phyloP scores from a whole-genome alignment of 495 filamentous ascomycete species.

The Chaetomium cochliodes region DNA sequence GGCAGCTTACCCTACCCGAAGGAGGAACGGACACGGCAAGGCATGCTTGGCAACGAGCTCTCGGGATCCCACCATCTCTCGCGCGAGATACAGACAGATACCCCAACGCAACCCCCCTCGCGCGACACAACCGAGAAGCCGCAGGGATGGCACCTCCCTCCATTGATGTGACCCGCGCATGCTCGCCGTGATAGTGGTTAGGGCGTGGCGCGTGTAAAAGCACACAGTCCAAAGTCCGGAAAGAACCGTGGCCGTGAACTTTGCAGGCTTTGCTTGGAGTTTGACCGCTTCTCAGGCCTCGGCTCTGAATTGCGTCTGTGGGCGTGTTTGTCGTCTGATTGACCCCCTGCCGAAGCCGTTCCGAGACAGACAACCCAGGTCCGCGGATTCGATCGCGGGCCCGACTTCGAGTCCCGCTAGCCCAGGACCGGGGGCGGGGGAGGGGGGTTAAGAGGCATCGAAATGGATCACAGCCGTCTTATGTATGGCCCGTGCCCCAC shows the following conservation, averaged over 20 bases:
- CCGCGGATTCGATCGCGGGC: neutral
- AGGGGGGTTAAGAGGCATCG: neutral
- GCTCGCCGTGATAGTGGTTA: neutral
- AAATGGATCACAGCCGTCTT: neutral
- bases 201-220: neutral
- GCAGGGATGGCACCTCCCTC: neutral
- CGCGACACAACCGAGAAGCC: neutral
- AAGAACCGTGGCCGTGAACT: neutral
- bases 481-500: neutral
- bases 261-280: neutral
- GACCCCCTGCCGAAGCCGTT: constrained; percentile 13
- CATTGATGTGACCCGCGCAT: neutral
- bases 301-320: neutral
- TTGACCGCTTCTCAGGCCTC: neutral
- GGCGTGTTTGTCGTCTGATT: constrained; percentile 22
- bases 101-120: neutral
- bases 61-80: neutral
- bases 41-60: neutral
- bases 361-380: constrained; percentile 4
- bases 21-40: neutral
- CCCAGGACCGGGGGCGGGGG: neutral
- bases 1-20: neutral
- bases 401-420: neutral
- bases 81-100: neutral
- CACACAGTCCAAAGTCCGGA: constrained; percentile 3